Evolutionary conservation across 192 early-diverging fungal species (phyloP).

Genomic region (Polychytrium aggregatum): DNA sequence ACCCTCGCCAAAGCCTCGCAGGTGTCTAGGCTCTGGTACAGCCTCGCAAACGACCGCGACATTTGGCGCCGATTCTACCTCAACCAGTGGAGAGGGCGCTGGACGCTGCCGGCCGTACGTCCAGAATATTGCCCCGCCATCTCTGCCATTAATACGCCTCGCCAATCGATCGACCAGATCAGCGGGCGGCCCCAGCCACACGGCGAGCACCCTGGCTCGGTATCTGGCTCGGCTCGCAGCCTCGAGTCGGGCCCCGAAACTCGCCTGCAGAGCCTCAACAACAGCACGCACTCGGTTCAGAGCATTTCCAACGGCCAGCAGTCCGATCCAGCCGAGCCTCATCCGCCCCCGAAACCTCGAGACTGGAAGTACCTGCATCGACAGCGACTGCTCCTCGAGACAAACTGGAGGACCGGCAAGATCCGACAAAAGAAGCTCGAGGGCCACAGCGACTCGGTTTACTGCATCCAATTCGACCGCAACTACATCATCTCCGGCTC

Average conservation of each 20-base stretch:
- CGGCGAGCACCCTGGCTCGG: background rate
- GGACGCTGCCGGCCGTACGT: no score
- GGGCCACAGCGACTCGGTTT: slow-evolving; percentile 43
- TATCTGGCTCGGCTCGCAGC: background rate
- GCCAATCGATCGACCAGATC: background rate
- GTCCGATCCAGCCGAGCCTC: background rate
- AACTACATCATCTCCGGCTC: slow-evolving; percentile 31
- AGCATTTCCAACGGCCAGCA: no score
- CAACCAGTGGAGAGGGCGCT: slow-evolving; percentile 8
- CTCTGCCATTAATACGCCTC: no score
- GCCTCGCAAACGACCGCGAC: slow-evolving; percentile 17
- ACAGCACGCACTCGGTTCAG: no score
- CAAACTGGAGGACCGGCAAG: slow-evolving; percentile 32
- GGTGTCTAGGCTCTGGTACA: slow-evolving; percentile 27
- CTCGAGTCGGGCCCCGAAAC: background rate
- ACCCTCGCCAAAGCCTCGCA: slow-evolving; percentile 8
- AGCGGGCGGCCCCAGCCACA: background rate
- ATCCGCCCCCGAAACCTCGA: background rate
- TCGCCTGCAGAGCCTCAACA: no score
- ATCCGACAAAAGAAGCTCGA: slow-evolving; percentile 12
- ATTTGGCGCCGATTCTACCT: slow-evolving; percentile 30
- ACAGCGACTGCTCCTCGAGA: slow-evolving; percentile 17
- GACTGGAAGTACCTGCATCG: slow-evolving; percentile 27
- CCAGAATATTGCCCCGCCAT: no score
- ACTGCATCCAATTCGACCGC: slow-evolving; percentile 43